A percentile compares a stretch with the other conserved stretches of the same genome.
phyloP scores from a whole-genome alignment of 2,329 filamentous ascomycete species.

The Cladosporium sp. region DNA sequence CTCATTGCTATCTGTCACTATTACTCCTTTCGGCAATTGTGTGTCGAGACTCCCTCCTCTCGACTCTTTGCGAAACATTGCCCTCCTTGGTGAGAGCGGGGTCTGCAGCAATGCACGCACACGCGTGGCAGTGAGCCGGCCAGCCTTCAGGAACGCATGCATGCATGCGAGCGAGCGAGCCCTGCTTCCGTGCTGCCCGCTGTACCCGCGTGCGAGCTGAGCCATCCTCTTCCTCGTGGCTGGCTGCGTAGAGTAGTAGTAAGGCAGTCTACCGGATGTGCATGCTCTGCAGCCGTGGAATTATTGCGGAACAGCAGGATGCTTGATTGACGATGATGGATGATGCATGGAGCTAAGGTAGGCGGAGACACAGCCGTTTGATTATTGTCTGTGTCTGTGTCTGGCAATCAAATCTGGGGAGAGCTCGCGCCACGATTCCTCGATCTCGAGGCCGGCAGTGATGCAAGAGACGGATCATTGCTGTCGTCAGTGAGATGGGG shows the following conservation, averaged over 20 bases:
- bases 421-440: slow-evolving; percentile 15
- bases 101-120: neutral
- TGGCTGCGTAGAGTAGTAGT: neutral
- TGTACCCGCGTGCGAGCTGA: neutral
- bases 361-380: neutral
- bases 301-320: slow-evolving; percentile 5
- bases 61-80: neutral
- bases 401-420: slow-evolving; percentile 8
- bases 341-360: neutral
- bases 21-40: neutral
- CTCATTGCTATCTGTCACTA: neutral
- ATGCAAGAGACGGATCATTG: slow-evolving; percentile 7
- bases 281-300: neutral
- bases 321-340: neutral
- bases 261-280: neutral
- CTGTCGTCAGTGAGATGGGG: neutral
- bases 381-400: neutral
- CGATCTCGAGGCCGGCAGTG: neutral
- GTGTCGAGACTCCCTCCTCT: neutral
- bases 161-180: neutral
- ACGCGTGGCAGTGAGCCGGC: neutral
- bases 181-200: slow-evolving; percentile 1
- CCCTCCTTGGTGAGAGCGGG: slow-evolving; percentile 3
- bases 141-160: neutral
- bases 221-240: neutral